phyloP scores from a whole-genome alignment of 2,329 filamentous ascomycete species.

The Neopestalotiopsis rosae region DNA sequence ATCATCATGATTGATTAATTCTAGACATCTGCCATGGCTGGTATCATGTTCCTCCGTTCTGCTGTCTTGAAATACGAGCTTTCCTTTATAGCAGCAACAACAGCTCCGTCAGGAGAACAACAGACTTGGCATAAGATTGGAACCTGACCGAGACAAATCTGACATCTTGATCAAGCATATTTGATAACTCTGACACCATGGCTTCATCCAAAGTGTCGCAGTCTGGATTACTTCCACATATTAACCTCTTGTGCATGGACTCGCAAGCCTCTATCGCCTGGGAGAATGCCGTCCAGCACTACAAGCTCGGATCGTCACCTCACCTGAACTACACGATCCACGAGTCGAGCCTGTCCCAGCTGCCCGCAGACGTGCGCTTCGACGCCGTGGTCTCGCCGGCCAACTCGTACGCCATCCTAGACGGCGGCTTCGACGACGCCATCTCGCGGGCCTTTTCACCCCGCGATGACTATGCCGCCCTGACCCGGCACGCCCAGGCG shows the following conservation, averaged over 20 bases:
- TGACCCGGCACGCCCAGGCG: constrained; percentile 50
- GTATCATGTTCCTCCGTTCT: neutral
- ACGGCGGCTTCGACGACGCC: constrained; percentile 61
- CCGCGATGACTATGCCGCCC: constrained; percentile 47
- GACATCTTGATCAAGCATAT: neutral
- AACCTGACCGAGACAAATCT: neutral
- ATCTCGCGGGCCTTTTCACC: constrained; percentile 55
- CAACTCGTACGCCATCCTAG: constrained; percentile 58
- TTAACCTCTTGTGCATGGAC: constrained; percentile 15
- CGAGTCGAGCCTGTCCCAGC: constrained; percentile 42
- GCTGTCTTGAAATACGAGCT: neutral
- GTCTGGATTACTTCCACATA: constrained; percentile 3
- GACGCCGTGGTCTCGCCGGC: constrained; percentile 59
- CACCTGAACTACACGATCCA: constrained; percentile 39
- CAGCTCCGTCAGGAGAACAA: neutral
- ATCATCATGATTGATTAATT: neutral
- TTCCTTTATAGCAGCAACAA: neutral
- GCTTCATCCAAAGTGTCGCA: neutral
- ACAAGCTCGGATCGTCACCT: constrained; percentile 9
- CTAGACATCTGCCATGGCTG: neutral
- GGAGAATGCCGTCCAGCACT: constrained; percentile 3
- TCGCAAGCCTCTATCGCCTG: constrained; percentile 5
- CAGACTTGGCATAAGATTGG: neutral
- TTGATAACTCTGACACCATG: neutral
- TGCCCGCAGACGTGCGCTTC: constrained; percentile 44